Evolutionary conservation across 495 filamentous ascomycete genomes (phyloP), one percentile per base, ranked within the genome.

Genomic region (Neurospora tetraspora): DNA sequence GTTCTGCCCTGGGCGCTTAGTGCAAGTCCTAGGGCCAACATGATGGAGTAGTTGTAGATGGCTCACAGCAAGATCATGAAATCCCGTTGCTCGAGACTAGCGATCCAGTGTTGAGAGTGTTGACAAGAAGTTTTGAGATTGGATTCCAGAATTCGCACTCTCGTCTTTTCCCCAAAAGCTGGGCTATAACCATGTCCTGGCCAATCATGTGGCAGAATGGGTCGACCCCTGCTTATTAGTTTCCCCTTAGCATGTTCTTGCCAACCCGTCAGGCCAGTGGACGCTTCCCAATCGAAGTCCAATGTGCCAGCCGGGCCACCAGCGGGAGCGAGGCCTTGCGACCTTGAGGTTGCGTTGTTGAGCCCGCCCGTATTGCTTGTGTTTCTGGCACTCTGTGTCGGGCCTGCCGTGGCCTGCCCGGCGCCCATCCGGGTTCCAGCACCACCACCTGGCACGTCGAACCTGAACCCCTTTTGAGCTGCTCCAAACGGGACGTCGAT

Each of bases 391-490:
- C 53, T 16, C 12, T 65, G 53, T 34, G 53, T 65, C 53, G 53
- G 53, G 53, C 53, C 53, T 65, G 53, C 53, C 53, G 14, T 34
- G 53, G 53, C 53, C 27, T 31, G 53, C 14, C 27, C 53, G 53
- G 53, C 53, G 53, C 27, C 53, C 53, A 65, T 61, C 53, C 53
- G 53, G 53, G 53, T 65, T 65, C 53, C 53, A 65, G 53, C 53
- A 65, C 27, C 11, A 65, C 53, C 69, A 68, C 65, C 45, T 47
- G 71, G 78, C 61, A 73, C 73, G 59, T 69, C 43, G 42, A 70
- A 65, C 53, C 18, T 71, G 70, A 69, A 73, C 79, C 79, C 79
- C 79, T 81, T 81, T 81, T 81, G 53, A 65, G 31, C 53, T 65
- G 77, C 75, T 80, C 72, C 70, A 61, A 70, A 68, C 71, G 69